Percentiles rank a stretch among this genome's conserved stretches.
These are phyloP conservation scores for Grosmannia serpens DNA, from an alignment of 2,329 filamentous ascomycete species.

Conservation along the genomic window DNA sequence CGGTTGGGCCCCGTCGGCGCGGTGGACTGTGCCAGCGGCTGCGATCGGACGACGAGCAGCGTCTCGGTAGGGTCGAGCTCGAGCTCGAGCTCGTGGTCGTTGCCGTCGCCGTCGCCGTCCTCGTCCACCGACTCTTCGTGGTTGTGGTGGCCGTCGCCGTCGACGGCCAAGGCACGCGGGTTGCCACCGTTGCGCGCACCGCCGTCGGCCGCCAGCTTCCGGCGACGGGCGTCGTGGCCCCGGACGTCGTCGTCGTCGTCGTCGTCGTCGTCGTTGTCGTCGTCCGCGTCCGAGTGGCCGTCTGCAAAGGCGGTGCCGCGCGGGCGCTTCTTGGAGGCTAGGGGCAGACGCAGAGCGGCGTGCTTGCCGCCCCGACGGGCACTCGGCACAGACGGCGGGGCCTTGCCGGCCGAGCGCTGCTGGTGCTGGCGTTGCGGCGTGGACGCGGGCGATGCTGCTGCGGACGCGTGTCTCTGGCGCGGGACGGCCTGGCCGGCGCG, in stretches of 20 bases:
- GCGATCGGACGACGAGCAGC: conserved; percentile 34
- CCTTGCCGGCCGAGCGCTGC: conserved; percentile 4
- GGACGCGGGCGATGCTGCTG: background rate
- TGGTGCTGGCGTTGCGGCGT: background rate
- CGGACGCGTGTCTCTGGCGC: background rate
- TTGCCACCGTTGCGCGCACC: conserved; percentile 23
- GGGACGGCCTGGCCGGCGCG: conserved; percentile 5
- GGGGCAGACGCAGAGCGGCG: conserved; percentile 30
- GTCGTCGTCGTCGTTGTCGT: conserved; percentile 8
- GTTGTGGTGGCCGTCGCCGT: conserved; percentile 8
- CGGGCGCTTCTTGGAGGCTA: conserved; percentile 31
- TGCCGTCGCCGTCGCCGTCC: conserved; percentile 8
- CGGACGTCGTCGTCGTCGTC: conserved; percentile 12
- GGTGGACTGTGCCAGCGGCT: conserved; percentile 33
- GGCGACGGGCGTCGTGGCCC: background rate
- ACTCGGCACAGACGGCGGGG: conserved; percentile 4
- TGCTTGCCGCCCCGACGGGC: conserved; percentile 24
- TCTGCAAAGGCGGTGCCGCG: conserved; percentile 22
- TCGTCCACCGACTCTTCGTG: background rate
- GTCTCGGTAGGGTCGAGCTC: too few relatives aligned
- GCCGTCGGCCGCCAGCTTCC: conserved; percentile 8
- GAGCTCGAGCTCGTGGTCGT: too few relatives aligned
- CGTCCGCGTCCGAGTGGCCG: conserved; percentile 18
- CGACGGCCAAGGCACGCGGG: conserved; percentile 3
- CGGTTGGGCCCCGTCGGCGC: conserved; percentile 44